These are phyloP conservation scores for Yarrowia hollandica DNA, from an alignment of 805 yeast genomes.

Conservation along the genomic window DNA sequence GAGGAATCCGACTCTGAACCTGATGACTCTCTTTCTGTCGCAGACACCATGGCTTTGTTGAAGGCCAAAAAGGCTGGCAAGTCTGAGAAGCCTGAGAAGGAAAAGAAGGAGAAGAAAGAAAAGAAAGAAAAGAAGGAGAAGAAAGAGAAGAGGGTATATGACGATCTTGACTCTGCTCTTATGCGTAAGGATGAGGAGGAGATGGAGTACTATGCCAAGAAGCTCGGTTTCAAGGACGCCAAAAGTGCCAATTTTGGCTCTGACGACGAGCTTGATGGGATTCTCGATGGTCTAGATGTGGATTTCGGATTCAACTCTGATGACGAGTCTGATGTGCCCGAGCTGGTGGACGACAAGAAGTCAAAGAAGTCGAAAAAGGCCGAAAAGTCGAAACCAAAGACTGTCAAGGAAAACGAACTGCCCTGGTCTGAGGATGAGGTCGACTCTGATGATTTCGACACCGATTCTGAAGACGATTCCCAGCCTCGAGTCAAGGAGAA, in stretches of 20 bases:
- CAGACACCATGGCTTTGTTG: conserved; percentile 36
- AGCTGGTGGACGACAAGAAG: conserved; percentile 15
- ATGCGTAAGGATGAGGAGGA: conserved; percentile 70
- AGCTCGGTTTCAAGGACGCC: conserved; percentile 63
- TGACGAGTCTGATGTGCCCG: conserved; percentile 31
- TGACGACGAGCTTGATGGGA: conserved; percentile 78
- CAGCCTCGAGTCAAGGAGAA: conserved; percentile 51
- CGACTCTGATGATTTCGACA: conserved; percentile 38
- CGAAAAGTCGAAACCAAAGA: conserved; percentile 33
- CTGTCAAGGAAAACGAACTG: neutral
- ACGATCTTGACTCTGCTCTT: conserved; percentile 51
- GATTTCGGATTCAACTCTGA: conserved; percentile 40
- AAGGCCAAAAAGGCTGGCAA: conserved; percentile 33
- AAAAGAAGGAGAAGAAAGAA: conserved; percentile 19
- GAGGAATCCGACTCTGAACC: neutral
- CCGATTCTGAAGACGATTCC: conserved; percentile 31
- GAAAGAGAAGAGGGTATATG: conserved; percentile 36
- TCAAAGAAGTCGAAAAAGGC: conserved; percentile 34
- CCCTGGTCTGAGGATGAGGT: conserved; percentile 35
- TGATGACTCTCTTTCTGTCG: conserved; percentile 30
- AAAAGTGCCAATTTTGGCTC: conserved; percentile 45
- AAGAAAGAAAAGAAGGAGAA: neutral
- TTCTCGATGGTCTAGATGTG: conserved; percentile 72
- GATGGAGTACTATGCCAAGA: conserved; percentile 77
- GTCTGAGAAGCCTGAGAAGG: conserved; percentile 35